These are phyloP conservation scores for Alopecurus myosuroides DNA, from an alignment of 176 grass and related monocot species.

Conservation along the genomic window DNA sequence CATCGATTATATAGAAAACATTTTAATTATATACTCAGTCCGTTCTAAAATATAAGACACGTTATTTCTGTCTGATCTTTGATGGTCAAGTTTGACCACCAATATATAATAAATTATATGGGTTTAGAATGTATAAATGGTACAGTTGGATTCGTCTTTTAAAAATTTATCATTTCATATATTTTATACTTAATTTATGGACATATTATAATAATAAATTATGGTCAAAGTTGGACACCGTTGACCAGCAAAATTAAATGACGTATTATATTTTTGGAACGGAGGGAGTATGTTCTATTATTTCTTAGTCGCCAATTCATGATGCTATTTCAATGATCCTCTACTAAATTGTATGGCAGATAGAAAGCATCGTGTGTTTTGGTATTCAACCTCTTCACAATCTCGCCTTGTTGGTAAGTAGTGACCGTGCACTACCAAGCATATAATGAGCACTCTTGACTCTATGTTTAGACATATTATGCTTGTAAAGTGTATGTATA, in stretches of 20 bases:
- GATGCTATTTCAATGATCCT: background rate
- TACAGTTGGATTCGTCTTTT: too few relatives aligned
- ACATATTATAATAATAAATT: too few relatives aligned
- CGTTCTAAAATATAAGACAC: too few relatives aligned
- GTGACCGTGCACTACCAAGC: background rate
- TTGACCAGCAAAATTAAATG: too few relatives aligned
- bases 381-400: conserved; percentile 56
- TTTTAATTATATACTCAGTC: background rate
- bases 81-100: too few relatives aligned
- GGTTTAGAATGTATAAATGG: too few relatives aligned
- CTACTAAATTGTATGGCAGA: conserved; percentile 27
- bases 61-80: too few relatives aligned
- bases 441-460: background rate
- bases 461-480: background rate
- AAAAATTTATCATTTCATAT: too few relatives aligned
- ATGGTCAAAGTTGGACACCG: too few relatives aligned
- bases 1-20: background rate
- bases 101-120: too few relatives aligned
- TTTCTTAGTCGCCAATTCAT: background rate
- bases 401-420: conserved; percentile 36
- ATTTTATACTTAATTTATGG: too few relatives aligned
- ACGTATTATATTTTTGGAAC: too few relatives aligned
- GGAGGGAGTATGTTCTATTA: background rate
- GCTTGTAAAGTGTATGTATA: background rate
- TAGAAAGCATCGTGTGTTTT: conserved; percentile 43